phyloP scores from a whole-genome alignment of 495 filamentous ascomycete genomes.

The Elaphomyces granulatus region DNA sequence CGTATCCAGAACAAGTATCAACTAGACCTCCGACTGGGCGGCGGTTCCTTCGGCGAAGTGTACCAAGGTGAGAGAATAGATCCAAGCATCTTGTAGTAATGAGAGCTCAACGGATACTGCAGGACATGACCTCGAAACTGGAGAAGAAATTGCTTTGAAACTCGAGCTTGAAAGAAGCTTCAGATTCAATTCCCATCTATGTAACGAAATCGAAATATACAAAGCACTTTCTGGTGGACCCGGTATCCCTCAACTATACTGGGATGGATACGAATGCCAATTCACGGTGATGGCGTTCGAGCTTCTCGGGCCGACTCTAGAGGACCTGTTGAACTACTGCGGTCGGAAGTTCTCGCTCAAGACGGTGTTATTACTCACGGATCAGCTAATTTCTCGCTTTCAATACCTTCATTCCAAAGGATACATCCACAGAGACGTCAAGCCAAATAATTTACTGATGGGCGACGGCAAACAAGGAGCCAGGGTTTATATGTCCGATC shows the following conservation, averaged over 20 bases:
- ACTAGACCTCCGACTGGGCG: constrained; percentile 97
- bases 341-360: constrained; percentile 99
- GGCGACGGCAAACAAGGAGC: constrained; percentile 99
- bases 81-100: not conserved
- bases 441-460: constrained; percentile 99
- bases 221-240: constrained; percentile 97
- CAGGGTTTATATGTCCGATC: constrained; percentile 99
- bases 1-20: constrained; percentile 99
- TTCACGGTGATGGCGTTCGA: constrained; percentile 99
- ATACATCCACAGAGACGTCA: constrained; percentile 99
- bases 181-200: constrained; percentile 98
- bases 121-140: constrained; percentile 99
- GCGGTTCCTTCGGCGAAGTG: constrained; percentile 95
- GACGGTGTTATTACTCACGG: constrained; percentile 95
- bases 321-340: constrained; percentile 99
- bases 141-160: constrained; percentile 99
- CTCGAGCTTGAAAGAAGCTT: constrained; percentile 98
- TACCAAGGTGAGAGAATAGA: constrained; percentile 60
- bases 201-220: constrained; percentile 99
- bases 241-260: constrained; percentile 97
- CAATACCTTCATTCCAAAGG: constrained; percentile 99
- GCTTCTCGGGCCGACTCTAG: constrained; percentile 89
- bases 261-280: constrained; percentile 99
- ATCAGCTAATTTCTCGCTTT: constrained; percentile 98
- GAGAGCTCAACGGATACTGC: constrained; percentile 2